A percentile compares a stretch with the other conserved stretches of the same genome.
These are phyloP conservation scores for Colletotrichum tropicale DNA, from an alignment of 2,329 filamentous ascomycete species.

Conservation along the genomic window DNA sequence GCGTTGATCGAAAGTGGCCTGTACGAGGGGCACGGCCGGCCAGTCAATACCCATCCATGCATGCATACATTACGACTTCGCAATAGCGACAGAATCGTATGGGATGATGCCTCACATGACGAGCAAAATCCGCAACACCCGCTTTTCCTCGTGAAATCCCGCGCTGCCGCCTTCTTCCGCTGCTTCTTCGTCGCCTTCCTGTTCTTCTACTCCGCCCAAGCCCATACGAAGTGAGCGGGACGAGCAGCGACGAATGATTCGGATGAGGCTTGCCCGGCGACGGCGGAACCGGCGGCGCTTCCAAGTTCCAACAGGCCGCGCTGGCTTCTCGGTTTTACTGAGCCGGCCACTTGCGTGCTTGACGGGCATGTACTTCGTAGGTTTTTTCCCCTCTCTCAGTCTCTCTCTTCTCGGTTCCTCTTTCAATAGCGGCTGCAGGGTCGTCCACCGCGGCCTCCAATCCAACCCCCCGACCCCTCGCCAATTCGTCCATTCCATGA, in stretches of 20 bases:
- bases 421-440: conserved; percentile 21
- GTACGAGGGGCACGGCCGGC: not conserved
- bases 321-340: not conserved
- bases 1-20: conserved; percentile 7
- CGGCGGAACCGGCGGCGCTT: not conserved
- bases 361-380: not conserved
- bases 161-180: not conserved
- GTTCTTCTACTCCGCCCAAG: not conserved
- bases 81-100: conserved; percentile 6
- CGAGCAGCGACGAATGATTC: not conserved
- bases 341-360: not conserved
- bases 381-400: not conserved
- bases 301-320: not conserved
- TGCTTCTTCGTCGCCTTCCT: not conserved
- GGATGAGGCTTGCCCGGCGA: not conserved
- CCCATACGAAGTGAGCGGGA: not conserved
- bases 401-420: not conserved
- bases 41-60: not conserved
- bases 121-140: conserved; percentile 17
- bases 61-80: conserved; percentile 7
- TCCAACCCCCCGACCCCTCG: not conserved
- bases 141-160: conserved; percentile 11
- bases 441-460: not conserved
- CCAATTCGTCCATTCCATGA: conserved; percentile 1
- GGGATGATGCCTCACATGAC: conserved; percentile 20